Percentiles rank a stretch among this genome's conserved stretches.
Evolutionary conservation across 306 rosid species (phyloP).

Genomic region (Prunus salicina): DNA sequence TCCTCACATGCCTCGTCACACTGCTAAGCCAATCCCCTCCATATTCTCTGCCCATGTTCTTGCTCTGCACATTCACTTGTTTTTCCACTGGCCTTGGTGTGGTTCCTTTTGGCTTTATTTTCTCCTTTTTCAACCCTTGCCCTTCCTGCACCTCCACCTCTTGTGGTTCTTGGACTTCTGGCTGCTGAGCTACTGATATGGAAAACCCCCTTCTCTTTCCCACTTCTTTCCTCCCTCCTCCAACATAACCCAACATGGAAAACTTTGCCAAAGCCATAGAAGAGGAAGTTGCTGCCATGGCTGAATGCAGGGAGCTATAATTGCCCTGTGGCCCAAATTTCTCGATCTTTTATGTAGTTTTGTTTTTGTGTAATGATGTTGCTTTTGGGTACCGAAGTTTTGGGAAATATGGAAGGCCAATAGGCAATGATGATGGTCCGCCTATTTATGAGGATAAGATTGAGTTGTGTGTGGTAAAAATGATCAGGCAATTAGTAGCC

Average conservation of each 20-base stretch:
- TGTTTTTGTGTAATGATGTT: background rate
- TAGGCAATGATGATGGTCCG: background rate
- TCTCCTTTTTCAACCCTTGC: conserved; percentile 28
- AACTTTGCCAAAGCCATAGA: conserved; percentile 52
- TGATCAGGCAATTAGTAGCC: conserved; percentile 7
- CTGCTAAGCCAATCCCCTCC: conserved; percentile 93
- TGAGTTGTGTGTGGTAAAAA: conserved; percentile 31
- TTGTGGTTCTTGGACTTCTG: conserved; percentile 42
- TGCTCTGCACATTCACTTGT: conserved; percentile 71
- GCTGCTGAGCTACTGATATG: conserved; percentile 48
- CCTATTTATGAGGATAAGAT: conserved; percentile 50
- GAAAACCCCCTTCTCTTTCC: conserved; percentile 30
- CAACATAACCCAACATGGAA: conserved; percentile 47
- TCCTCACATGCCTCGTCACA: conserved; percentile 65
- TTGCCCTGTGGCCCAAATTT: conserved; percentile 5
- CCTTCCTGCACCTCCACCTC: conserved; percentile 23
- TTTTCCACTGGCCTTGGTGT: conserved; percentile 77
- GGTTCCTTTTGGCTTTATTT: conserved; percentile 40
- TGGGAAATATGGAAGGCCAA: conserved; percentile 9
- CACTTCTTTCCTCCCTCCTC: conserved; percentile 32
- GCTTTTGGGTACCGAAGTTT: conserved; percentile 1
- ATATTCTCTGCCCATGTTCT: conserved; percentile 74
- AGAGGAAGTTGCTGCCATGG: conserved; percentile 75
- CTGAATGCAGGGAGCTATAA: conserved; percentile 16
- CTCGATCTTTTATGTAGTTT: background rate